A percentile compares a stretch with the other conserved stretches of the same genome.
Conservation (phyloP, 78 protist genomes). For the slime mould (Dictyostelium discoideum) region dicty_2.7 NC_007088.5:2316001-2316500, state of each 20-base stretch:
- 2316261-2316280: neutral
- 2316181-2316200: slow-evolving; percentile 19
- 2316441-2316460: neutral
- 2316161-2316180: slow-evolving; percentile 28
- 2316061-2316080: neutral
- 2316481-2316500: slow-evolving; percentile 4
- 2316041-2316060: neutral
- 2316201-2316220: slow-evolving; percentile 12
- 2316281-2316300: neutral
- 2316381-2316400: no score
- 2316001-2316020: no score
- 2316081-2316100: neutral
- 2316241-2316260: slow-evolving; percentile 40
- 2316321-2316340: neutral
- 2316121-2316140: neutral
- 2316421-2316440: no score
- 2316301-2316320: slow-evolving; percentile 34
- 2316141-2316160: slow-evolving; percentile 29
- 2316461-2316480: slow-evolving; percentile 6
- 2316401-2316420: no score
- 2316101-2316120: neutral
- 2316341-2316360: no score
- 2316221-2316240: slow-evolving; percentile 42
- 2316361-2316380: no score
- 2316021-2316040: neutral